Evolutionary conservation across 2,329 filamentous ascomycete species (phyloP).

Genomic region (Dothidotthia symphoricarpi): DNA sequence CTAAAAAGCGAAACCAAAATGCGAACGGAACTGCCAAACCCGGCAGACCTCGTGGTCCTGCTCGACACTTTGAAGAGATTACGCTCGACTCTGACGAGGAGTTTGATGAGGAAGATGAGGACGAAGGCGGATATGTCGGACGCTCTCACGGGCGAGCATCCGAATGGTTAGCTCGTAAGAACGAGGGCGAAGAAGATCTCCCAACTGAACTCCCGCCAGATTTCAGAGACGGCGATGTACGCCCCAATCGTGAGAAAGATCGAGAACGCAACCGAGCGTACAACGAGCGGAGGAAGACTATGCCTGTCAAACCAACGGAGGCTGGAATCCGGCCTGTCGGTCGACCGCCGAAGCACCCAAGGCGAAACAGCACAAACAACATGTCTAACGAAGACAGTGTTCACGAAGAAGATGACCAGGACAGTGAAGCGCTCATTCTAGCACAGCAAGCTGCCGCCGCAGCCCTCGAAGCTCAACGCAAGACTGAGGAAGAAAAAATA

Average conservation of each 20-base stretch:
- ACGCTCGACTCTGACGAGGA: slow-evolving; percentile 49
- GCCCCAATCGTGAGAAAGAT: slow-evolving; percentile 29
- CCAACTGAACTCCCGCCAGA: slow-evolving; percentile 46
- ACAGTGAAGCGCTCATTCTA: slow-evolving; percentile 20
- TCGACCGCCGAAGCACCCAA: slow-evolving; percentile 22
- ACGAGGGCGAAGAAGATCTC: slow-evolving; percentile 44
- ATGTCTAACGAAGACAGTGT: slow-evolving; percentile 28
- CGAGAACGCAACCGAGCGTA: slow-evolving; percentile 21
- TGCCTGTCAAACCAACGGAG: slow-evolving; percentile 21
- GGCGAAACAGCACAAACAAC: slow-evolving; percentile 27
- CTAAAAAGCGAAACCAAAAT: slow-evolving; percentile 27
- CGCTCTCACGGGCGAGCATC: slow-evolving; percentile 31
- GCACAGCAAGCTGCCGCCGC: slow-evolving; percentile 26
- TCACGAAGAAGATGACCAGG: slow-evolving; percentile 34
- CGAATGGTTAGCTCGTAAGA: slow-evolving; percentile 45
- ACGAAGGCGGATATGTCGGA: slow-evolving; percentile 12
- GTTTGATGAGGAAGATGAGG: slow-evolving; percentile 22
- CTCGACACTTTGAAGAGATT: slow-evolving; percentile 46
- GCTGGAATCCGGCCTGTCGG: slow-evolving; percentile 28
- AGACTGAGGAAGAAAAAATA: slow-evolving; percentile 21
- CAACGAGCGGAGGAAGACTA: slow-evolving; percentile 26
- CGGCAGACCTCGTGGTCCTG: slow-evolving; percentile 18
- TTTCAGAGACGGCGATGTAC: slow-evolving; percentile 40
- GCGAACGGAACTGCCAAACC: slow-evolving; percentile 23
- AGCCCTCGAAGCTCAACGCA: slow-evolving; percentile 24